Evolutionary conservation across 352 stramenopile genomes (phyloP).

Genomic region (Globisporangium echinulatum): DNA sequence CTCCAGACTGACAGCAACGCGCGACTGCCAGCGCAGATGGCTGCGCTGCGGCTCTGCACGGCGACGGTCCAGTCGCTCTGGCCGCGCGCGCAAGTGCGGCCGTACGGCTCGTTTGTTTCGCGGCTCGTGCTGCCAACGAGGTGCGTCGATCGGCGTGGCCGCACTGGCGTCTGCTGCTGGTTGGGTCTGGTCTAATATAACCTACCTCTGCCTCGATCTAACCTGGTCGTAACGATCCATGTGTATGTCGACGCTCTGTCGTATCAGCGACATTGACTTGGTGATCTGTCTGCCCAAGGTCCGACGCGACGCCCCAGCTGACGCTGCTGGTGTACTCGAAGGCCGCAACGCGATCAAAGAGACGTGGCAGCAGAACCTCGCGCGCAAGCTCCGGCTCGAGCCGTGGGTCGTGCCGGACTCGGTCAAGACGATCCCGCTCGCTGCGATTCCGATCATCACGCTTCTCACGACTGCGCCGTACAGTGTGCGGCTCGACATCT

Average conservation of each 20-base stretch:
- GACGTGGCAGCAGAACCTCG: slow-evolving; percentile 96
- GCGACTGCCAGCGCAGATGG: slow-evolving; percentile 65
- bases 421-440: slow-evolving; percentile 96
- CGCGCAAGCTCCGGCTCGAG: slow-evolving; percentile 91
- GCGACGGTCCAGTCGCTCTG: slow-evolving; percentile 87
- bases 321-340: slow-evolving; percentile 94
- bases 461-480: slow-evolving; percentile 78
- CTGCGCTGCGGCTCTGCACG: slow-evolving; percentile 68
- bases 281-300: slow-evolving; percentile 98
- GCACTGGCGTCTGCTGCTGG: not conserved
- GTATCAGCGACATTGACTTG: slow-evolving; percentile 91
- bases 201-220: not conserved
- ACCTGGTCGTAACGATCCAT: not conserved
- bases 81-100: slow-evolving; percentile 94
- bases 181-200: not conserved
- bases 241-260: not conserved
- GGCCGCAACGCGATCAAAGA: slow-evolving; percentile 98
- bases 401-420: slow-evolving; percentile 89
- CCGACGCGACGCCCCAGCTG: slow-evolving; percentile 90
- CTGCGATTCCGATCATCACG: slow-evolving; percentile 96
- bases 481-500: slow-evolving; percentile 92
- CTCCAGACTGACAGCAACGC: slow-evolving; percentile 69
- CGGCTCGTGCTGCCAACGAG: slow-evolving; percentile 93
- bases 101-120: slow-evolving; percentile 96
- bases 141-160: slow-evolving; percentile 5